Evolutionary conservation across 495 filamentous ascomycete genomes (phyloP).

Genomic region (Filosporella fistucella): DNA sequence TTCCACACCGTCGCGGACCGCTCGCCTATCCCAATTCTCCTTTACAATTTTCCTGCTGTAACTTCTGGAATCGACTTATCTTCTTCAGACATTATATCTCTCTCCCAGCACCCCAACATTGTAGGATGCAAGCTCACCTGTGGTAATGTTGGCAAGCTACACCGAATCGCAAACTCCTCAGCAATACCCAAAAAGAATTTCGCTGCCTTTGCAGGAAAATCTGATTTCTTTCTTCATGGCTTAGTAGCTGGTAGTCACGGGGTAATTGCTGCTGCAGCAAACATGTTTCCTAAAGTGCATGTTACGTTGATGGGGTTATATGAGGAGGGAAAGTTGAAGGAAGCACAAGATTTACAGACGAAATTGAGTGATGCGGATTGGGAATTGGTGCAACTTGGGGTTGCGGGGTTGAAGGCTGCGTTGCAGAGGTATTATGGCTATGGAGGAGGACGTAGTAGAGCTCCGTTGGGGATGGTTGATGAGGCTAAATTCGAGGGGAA

Average conservation of each 20-base stretch:
- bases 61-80: neutral
- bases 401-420: neutral
- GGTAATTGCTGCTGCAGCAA: neutral
- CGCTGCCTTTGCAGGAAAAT: neutral
- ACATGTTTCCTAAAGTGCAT: neutral
- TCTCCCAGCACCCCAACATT: neutral
- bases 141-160: neutral
- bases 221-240: neutral
- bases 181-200: neutral
- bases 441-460: neutral
- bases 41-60: neutral
- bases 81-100: neutral
- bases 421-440: neutral
- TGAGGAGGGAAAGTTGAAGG: neutral
- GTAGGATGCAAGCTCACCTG: neutral
- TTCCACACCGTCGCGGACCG: too few relatives aligned
- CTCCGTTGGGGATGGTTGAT: neutral
- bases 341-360: neutral
- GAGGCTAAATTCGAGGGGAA: too few relatives aligned
- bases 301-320: neutral
- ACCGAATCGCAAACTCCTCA: neutral
- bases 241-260: neutral
- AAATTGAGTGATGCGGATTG: neutral
- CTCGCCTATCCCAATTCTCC: neutral
- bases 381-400: neutral